These are phyloP conservation scores for Phytophthora tentaculata DNA, from an alignment of 352 stramenopile genomes.

Conservation along the genomic window DNA sequence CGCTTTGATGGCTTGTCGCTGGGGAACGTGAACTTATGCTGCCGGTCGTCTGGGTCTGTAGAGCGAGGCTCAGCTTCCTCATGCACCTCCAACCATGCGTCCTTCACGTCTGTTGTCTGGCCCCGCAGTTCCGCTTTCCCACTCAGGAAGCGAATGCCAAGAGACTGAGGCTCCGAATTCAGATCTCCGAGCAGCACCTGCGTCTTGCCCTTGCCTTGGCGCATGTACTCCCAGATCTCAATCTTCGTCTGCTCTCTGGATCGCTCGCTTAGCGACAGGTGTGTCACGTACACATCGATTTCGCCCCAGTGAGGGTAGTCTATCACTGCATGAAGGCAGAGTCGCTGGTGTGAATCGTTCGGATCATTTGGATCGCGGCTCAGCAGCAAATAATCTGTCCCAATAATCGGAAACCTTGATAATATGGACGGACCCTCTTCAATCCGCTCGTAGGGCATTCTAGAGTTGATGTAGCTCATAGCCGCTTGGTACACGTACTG, in stretches of 20 bases:
- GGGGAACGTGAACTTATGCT: slow-evolving; percentile 83
- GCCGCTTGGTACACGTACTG: slow-evolving; percentile 89
- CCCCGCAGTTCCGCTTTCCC: slow-evolving; percentile 60
- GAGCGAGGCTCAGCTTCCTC: slow-evolving; percentile 69
- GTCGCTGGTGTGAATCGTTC: slow-evolving; percentile 84
- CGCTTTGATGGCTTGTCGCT: slow-evolving; percentile 85
- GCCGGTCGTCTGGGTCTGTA: slow-evolving; percentile 43
- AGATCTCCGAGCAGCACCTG: slow-evolving; percentile 87
- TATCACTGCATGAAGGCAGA: slow-evolving; percentile 84
- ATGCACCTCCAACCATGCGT: slow-evolving; percentile 78
- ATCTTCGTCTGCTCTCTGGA: slow-evolving; percentile 78
- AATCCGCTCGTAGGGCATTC: slow-evolving; percentile 71
- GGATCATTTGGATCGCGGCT: slow-evolving; percentile 82
- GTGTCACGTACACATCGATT: slow-evolving; percentile 89
- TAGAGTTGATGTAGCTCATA: slow-evolving; percentile 83
- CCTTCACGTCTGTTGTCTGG: slow-evolving; percentile 69
- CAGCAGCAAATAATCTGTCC: slow-evolving; percentile 82
- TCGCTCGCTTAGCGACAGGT: slow-evolving; percentile 82
- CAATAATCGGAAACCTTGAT: slow-evolving; percentile 80
- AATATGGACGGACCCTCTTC: slow-evolving; percentile 87
- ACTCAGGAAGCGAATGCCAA: slow-evolving; percentile 80
- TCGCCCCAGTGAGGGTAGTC: slow-evolving; percentile 65
- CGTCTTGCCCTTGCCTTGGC: slow-evolving; percentile 57
- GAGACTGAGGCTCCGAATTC: slow-evolving; percentile 87
- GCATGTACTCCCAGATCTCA: slow-evolving; percentile 87